Percentiles rank a stretch among this genome's conserved stretches.
Evolutionary conservation across 371 early-diverging fungal species (phyloP).

Genomic region (Mortierella sp.): DNA sequence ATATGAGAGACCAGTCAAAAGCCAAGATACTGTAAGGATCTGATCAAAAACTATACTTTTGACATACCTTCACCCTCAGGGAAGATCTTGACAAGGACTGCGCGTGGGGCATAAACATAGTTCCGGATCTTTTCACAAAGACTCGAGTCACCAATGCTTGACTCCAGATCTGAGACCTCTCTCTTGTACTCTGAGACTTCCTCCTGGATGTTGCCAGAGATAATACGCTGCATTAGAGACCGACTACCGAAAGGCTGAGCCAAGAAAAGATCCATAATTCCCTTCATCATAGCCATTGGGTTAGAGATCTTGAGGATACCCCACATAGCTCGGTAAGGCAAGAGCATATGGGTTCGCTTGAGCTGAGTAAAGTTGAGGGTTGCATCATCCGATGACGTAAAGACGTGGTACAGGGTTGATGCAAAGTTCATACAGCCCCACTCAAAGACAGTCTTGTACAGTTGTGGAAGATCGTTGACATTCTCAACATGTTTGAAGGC

Average conservation of each 20-base stretch:
- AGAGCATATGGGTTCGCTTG: slow-evolving; percentile 65
- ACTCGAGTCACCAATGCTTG: slow-evolving; percentile 56
- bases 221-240: slow-evolving; percentile 71
- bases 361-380: slow-evolving; percentile 63
- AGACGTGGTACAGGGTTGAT: slow-evolving; percentile 67
- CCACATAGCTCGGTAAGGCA: slow-evolving; percentile 71
- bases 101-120: slow-evolving; percentile 58
- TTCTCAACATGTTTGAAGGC: slow-evolving; percentile 58
- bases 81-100: slow-evolving; percentile 43
- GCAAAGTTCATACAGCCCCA: slow-evolving; percentile 77
- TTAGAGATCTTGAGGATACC: slow-evolving; percentile 68
- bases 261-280: slow-evolving; percentile 69
- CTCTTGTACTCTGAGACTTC: slow-evolving; percentile 62
- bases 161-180: slow-evolving; percentile 61
- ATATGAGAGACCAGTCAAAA: background rate
- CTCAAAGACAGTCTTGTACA: slow-evolving; percentile 65
- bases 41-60: background rate
- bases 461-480: slow-evolving; percentile 58
- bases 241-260: slow-evolving; percentile 74
- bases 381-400: slow-evolving; percentile 68
- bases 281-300: slow-evolving; percentile 71
- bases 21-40: background rate
- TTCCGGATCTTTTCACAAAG: slow-evolving; percentile 68
- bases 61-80: slow-evolving; percentile 23
- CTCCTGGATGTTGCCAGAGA: slow-evolving; percentile 63